Base-by-base conservation (phyloP, 768 basidiomycete genomes). In the Pleurotus ostreatus region DNA sequence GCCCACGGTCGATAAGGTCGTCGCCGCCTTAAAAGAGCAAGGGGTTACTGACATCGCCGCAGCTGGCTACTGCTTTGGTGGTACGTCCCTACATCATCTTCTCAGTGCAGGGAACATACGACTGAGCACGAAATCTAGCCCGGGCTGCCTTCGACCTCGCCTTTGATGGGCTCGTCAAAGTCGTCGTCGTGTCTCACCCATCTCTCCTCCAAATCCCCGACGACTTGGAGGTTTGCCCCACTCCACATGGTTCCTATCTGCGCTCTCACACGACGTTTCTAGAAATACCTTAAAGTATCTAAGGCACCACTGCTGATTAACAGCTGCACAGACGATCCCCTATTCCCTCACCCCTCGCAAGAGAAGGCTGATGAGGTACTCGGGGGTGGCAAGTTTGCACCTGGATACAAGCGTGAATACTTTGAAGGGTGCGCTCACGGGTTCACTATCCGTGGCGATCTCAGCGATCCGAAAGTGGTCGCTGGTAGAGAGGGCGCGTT, bases 1-100 rank as follows among this genome's bases (percentile, higher is more conserved):
- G 11, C 81, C 82, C 1, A 11, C 62, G 2, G 59, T 88, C 23
- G 78, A 88, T 69, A 80, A 77, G 48, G 81, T 86, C 44, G 74
- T 88, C 30, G 67, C 65, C 3, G 79, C 73, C 0, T 76, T 92
- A 58, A 84, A 83, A 64, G 78, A 69, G 30, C 63, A 79, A 58
- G 89, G 88, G 1, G 72, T 90, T 18, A 81, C 73, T 1, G 66
- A 65, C 5, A 78, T 91, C 56, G 86, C 72, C 0, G 82, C 83
- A 0, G 78, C 79, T 4, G 87, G 86, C 2, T 90, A 83, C 73
- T 92, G 89, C 72, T 84, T 80, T 55, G 85, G 86, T 57, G 87
- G 82, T 78, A 57, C 56, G 74, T 64, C 52, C 12, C 25, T 20
- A 26, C 23, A 34, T 12, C 20, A 44, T 23, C 5, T 15, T 5